Percentiles rank a stretch among this genome's conserved stretches.
These are phyloP conservation scores for Coffea humblotiana DNA, from an alignment of 305 asterid species.

Conservation along the genomic window DNA sequence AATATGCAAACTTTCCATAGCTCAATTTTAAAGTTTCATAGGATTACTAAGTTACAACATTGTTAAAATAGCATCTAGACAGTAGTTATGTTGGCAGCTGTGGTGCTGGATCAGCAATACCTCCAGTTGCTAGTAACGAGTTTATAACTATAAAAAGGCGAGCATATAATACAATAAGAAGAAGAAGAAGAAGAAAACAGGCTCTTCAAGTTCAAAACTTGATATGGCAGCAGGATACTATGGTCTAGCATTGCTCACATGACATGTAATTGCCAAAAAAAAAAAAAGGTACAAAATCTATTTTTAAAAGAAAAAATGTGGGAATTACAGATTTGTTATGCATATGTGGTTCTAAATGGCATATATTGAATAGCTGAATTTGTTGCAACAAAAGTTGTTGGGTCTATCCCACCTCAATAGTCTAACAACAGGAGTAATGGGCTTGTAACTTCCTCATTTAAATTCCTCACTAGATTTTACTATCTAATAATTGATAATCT, in stretches of 20 bases:
- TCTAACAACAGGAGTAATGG: neutral
- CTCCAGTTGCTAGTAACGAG: neutral
- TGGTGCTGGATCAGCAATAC: neutral
- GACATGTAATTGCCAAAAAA: neutral
- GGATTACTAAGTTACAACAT: too few relatives aligned
- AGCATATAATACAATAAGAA: neutral
- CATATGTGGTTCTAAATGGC: neutral
- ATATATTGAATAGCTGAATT: neutral
- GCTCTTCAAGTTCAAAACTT: neutral
- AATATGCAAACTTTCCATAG: too few relatives aligned
- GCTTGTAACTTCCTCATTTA: constrained; percentile 17
- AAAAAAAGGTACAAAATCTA: neutral
- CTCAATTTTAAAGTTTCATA: too few relatives aligned
- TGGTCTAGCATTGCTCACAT: neutral
- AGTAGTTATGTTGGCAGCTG: neutral
- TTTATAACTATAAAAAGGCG: neutral
- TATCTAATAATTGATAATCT: neutral
- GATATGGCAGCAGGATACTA: neutral
- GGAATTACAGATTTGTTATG: neutral
- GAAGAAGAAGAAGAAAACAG: neutral
- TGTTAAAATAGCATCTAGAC: too few relatives aligned
- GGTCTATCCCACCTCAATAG: constrained; percentile 11
- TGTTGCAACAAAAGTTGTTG: constrained; percentile 12
- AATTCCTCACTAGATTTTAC: constrained; percentile 4
- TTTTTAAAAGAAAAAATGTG: neutral